These are phyloP conservation scores for Venturia asperata DNA, from an alignment of 2,329 filamentous ascomycete species.

Conservation along the genomic window DNA sequence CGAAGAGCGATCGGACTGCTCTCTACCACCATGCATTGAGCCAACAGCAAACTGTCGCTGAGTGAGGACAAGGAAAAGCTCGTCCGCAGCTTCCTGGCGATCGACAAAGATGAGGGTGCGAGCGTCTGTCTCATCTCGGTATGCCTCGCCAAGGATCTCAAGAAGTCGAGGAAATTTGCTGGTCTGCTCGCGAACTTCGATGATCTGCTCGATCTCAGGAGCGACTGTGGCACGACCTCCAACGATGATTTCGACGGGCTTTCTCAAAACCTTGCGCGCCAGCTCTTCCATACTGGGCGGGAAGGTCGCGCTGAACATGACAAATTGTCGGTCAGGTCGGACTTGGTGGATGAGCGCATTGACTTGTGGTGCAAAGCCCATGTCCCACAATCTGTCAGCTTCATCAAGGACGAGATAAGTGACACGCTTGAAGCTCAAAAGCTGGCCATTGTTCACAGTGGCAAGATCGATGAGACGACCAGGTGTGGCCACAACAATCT, in stretches of 20 bases:
- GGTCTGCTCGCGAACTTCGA: constrained; percentile 76
- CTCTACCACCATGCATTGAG: constrained; percentile 89
- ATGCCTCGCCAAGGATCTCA: constrained; percentile 79
- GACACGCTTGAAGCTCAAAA: constrained; percentile 81
- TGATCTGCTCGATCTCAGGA: constrained; percentile 76
- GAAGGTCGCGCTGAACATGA: constrained; percentile 95
- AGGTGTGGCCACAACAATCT: constrained; percentile 91
- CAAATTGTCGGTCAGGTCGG: constrained; percentile 85
- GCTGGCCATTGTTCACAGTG: constrained; percentile 85
- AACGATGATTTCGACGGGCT: constrained; percentile 85
- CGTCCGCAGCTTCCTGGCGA: constrained; percentile 82
- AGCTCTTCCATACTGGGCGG: constrained; percentile 86
- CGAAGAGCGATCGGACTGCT: constrained; percentile 87
- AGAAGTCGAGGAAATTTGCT: constrained; percentile 79
- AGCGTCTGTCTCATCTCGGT: constrained; percentile 74
- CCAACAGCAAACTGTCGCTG: constrained; percentile 83
- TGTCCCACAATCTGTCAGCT: constrained; percentile 98
- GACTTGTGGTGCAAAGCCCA: constrained; percentile 98
- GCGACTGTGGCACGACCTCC: constrained; percentile 70
- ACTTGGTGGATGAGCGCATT: constrained; percentile 93
- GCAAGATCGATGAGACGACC: constrained; percentile 94
- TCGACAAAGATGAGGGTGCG: constrained; percentile 88
- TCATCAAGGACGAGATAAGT: constrained; percentile 95
- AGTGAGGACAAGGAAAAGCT: constrained; percentile 68
- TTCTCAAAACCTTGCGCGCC: constrained; percentile 78